Evolutionary conservation across 768 basidiomycete genomes (phyloP), one percentile per base, ranked within the genome.

Genomic region (Agrocybe praecox): DNA sequence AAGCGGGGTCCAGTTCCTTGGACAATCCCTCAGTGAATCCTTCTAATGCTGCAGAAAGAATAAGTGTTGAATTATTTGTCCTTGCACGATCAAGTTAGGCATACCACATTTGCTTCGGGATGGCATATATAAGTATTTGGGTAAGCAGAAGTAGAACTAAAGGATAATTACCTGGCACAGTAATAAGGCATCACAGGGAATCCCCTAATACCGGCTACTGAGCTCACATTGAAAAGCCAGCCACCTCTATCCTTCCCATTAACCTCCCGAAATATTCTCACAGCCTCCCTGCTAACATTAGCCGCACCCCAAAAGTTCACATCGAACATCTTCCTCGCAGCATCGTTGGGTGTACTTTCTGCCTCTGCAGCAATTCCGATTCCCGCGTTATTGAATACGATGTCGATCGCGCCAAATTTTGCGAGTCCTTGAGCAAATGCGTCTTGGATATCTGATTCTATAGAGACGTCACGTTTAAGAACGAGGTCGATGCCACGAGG

Each of bases 1-100:
- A 80, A 14, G 63, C 62, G 1, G 75, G 76, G 15, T 67, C 64
- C 42, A 80, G 36, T 52, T 80, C 79, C 40, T 64, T 65, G 1
- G 65, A 60, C 6, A 79, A 55, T 2, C 69, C 51, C 53, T 74
- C 66, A 1, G 68, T 71, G 46, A 74, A 65, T 3, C 69, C 74
- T 46, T 77, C 75, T 1, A 75, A 23, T 0, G 73, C 73, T 75
- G 18, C 21, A 3, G 1, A 7, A 19, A 17, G 8, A n/a, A 14
- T 22, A 9, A 50, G 7, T 8, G 5, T 40, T 15, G 14, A 14
- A 6, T 14, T 40, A 4, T 12, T 12, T 40, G 36, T 6, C 36
- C 36, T 15, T 5, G 9, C 26, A 29, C 9, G 26, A 29, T 9
- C 4, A 4, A 29, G 36, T n/a, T 40, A n/a, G 3, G 5, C 50